Evolutionary conservation across 306 rosid species (phyloP), one percentile per base, ranked within the genome.

Genomic region (Sophora flavescens): DNA sequence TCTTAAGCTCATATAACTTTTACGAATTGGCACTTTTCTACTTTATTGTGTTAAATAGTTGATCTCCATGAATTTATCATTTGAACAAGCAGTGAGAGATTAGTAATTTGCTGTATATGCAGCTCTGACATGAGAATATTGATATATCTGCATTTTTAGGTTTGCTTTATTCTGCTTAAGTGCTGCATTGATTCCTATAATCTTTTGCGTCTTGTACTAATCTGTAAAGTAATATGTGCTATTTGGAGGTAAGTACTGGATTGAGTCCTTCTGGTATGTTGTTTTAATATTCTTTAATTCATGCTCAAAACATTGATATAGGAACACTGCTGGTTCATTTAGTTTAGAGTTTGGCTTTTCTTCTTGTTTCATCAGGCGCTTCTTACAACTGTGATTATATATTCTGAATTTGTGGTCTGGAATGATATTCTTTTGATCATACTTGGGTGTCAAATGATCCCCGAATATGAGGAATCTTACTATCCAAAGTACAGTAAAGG

Each of bases 71-170:
- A 52, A 70, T 26, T 54, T 56, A 13, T 56, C 3, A 35, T 7
- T 54, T 54, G 50, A 71, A 62, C 15, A 22, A 41, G 30, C 38
- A 13, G 17, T 30, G 42, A 74, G 28, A 30, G 18, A 45, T 4
- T 42, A 10, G 9, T n/a, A 14, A 6, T 17, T 68, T 68, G 42
- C 22, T 67, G 57, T 18, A 6, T 67, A 8, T 47, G 59, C 22
- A 14, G 58, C 72, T 45, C 41, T 47, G 53, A 41, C 41, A 28
- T 11, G 13, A 13, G 22, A 28, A 26, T 14, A 13, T 72, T 57
- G 66, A 72, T 13, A n/a, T 59, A 8, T 72, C 44, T 59, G 30
- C 44, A 72, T 54, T 10, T 41, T 45, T 73, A 22, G 56, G 36
- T 51, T 35, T 32, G 45, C 39, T 42, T 36, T 63, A 38, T 45